Conservation (phyloP, 1,284 basidiomycete genomes). For the Cronartium quercuum region DNA sequence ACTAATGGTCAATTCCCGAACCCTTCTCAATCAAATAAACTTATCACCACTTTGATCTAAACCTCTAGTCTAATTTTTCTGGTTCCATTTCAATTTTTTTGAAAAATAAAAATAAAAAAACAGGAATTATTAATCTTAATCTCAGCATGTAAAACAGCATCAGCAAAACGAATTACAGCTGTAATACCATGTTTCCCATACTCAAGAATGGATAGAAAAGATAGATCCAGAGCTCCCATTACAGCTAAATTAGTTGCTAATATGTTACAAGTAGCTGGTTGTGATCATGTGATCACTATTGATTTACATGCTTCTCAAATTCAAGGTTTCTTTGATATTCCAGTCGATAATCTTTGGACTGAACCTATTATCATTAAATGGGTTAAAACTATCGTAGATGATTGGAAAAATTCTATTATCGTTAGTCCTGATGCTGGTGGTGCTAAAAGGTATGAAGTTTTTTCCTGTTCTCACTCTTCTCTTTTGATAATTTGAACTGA, state of each 20-base stretch:
- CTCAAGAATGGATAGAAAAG: constrained; percentile 88
- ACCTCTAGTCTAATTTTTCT: background rate
- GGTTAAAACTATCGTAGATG: constrained; percentile 79
- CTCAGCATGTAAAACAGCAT: constrained; percentile 93
- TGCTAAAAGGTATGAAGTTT: constrained; percentile 70
- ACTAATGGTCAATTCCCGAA: constrained; percentile 58
- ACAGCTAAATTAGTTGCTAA: constrained; percentile 98
- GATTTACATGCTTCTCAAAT: constrained; percentile 97
- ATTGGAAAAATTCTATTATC: constrained; percentile 83
- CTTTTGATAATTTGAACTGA: too few species aligned
- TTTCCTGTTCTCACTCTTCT: constrained; percentile 49
- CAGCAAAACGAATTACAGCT: constrained; percentile 90
- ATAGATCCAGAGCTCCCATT: constrained; percentile 91
- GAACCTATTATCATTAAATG: constrained; percentile 49
- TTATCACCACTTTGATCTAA: background rate
- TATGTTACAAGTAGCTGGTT: constrained; percentile 91
- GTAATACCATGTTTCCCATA: constrained; percentile 98
- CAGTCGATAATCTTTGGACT: constrained; percentile 84
- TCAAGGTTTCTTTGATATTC: constrained; percentile 98
- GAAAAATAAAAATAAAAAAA: background rate
- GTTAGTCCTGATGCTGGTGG: constrained; percentile 97
- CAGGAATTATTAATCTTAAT: constrained; percentile 55
- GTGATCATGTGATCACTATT: constrained; percentile 98
- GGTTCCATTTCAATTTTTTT: background rate
- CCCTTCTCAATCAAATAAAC: background rate